phyloP scores from a whole-genome alignment of 2,329 filamentous ascomycete genomes.

The Neofusicoccum parvum region DNA sequence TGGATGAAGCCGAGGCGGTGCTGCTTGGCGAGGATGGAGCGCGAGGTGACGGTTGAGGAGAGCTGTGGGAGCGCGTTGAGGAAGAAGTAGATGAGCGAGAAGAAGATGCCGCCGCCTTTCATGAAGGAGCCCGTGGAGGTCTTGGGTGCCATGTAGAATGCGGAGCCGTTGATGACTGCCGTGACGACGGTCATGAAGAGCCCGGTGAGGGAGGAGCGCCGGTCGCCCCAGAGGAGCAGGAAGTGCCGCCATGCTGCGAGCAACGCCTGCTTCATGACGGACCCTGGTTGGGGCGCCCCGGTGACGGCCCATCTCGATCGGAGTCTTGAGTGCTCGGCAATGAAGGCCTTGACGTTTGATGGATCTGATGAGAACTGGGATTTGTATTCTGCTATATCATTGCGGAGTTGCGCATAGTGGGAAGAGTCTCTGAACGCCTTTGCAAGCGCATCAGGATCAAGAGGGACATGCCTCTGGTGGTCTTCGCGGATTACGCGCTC shows the following conservation, averaged over 20 bases:
- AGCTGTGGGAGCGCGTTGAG: conserved; percentile 63
- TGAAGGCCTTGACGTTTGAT: conserved; percentile 40
- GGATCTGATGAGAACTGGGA: neutral
- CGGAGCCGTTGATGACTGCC: conserved; percentile 47
- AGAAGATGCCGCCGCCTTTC: conserved; percentile 63
- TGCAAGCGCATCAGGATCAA: conserved; percentile 58
- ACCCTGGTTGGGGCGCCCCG: conserved; percentile 13
- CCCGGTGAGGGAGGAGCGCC: conserved; percentile 24
- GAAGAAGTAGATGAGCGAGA: conserved; percentile 64
- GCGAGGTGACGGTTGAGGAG: conserved; percentile 61
- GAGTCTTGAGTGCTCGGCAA: conserved; percentile 37
- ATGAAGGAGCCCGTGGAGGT: conserved; percentile 60
- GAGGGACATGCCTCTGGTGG: conserved; percentile 59
- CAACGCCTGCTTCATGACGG: conserved; percentile 38
- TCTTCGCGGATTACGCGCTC: conserved; percentile 59
- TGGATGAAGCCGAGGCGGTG: conserved; percentile 71
- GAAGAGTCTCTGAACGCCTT: conserved; percentile 39
- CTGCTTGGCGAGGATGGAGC: conserved; percentile 69
- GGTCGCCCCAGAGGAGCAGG: neutral
- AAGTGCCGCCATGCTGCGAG: conserved; percentile 43
- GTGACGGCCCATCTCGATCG: conserved; percentile 44
- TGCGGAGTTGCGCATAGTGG: conserved; percentile 32
- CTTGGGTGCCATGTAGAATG: conserved; percentile 57
- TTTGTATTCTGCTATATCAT: conserved; percentile 33
- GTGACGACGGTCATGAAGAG: conserved; percentile 56